Evolutionary conservation across 139 green algal genomes (phyloP), one percentile per base, ranked within the genome.

Genomic region (Coelastrella sp.): DNA sequence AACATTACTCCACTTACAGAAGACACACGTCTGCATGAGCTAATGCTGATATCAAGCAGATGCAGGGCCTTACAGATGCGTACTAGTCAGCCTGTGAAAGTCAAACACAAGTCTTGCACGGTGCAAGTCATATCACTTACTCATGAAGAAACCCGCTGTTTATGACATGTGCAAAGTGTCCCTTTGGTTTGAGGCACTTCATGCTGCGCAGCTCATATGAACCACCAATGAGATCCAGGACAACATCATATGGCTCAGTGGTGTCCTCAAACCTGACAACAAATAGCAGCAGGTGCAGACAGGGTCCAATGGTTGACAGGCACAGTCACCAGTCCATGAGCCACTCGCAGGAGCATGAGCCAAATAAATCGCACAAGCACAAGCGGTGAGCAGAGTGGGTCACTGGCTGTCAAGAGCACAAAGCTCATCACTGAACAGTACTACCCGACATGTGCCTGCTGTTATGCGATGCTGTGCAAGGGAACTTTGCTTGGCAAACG

Each of bases 161-260:
- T 59, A 83, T 53, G 13, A 76, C 13, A 23, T 74, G 13, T 35
- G 66, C 85, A 76, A 82, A 74, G 50, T 43, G 41, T 45, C 48
- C 62, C 11, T 32, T 34, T 17, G 71, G 62, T 27, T 43, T 62
- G 17, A 79, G 37, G n/a, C 41, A 51, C 15, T 74, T 63, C n/a
- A 86, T 27, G 68, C 68, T 81, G 68, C 51, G 62, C 60, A 53
- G 53, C 87, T 90, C 87, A 35, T 81, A 86, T 35, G 76, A 62
- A 23, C 32, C 86, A 3, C 87, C 87, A 34, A 90, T 85, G 32
- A 86, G 59, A 48, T 90, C 87, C 2, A 90, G 59, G 27, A 90
- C 69, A 27, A 88, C 11, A 79, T 90, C 87, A 48, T 90, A 90
- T 27, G 62, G 76, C 13, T 62, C 76, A 4, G 64, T 40, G 2